Conservation (phyloP, 805 yeast species). For the Maudiozyma pseudohumilis region DNA sequence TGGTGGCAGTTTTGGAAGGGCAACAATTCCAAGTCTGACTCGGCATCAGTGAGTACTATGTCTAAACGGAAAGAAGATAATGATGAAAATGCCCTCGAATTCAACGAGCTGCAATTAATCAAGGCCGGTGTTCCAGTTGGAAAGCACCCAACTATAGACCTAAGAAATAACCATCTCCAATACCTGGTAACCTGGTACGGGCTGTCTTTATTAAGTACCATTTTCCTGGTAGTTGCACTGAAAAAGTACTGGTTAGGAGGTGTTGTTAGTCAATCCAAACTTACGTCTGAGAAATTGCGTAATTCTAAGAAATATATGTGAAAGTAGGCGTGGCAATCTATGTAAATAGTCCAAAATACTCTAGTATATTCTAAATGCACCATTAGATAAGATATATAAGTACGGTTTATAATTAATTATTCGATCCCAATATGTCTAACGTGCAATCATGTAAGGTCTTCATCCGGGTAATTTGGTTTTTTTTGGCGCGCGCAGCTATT, state of each 20-base stretch:
- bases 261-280: conserved; percentile 22
- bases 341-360: neutral
- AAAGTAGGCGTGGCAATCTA: neutral
- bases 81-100: conserved; percentile 29
- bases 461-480: too few relatives aligned
- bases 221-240: conserved; percentile 48
- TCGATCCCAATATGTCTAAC: too few relatives aligned
- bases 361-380: neutral
- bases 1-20: conserved; percentile 27
- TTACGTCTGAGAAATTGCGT: conserved; percentile 36
- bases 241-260: conserved; percentile 30
- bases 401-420: too few relatives aligned
- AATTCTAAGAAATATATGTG: conserved; percentile 38
- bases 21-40: neutral
- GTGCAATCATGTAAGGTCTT: too few relatives aligned
- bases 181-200: conserved; percentile 95
- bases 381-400: neutral
- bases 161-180: conserved; percentile 84
- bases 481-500: too few relatives aligned
- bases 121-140: conserved; percentile 89
- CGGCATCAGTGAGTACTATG: too few relatives aligned
- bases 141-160: conserved; percentile 64
- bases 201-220: conserved; percentile 59
- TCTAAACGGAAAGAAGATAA: neutral
- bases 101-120: conserved; percentile 48